Conservation (phyloP, 257 asterid genomes). For the Nicotiana otophora region DNA sequence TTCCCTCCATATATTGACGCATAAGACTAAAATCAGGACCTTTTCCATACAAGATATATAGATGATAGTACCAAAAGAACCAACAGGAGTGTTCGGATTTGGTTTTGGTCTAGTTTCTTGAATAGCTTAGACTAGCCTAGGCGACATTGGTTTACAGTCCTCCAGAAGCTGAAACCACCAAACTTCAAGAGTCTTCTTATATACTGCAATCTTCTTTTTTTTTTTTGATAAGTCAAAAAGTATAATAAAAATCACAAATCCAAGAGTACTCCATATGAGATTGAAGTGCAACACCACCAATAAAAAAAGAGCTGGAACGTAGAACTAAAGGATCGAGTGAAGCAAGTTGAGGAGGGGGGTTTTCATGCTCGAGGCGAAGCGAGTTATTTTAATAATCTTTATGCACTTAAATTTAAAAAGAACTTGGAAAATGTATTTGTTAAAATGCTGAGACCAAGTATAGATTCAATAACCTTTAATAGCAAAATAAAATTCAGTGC, state of each 20-base stretch:
- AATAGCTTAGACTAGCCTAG: background rate
- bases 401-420: background rate
- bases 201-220: background rate
- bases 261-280: background rate
- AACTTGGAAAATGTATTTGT: background rate
- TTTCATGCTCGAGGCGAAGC: background rate
- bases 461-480: background rate
- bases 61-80: background rate
- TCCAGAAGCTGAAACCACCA: background rate
- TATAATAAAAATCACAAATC: background rate
- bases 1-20: background rate
- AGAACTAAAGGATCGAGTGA: background rate
- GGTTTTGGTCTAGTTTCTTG: background rate
- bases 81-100: background rate
- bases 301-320: background rate
- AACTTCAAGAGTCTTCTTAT: background rate
- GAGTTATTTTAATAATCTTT: background rate
- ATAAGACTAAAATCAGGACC: background rate
- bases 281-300: background rate
- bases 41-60: background rate
- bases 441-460: conserved; percentile 1
- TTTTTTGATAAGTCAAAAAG: background rate
- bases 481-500: background rate
- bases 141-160: background rate
- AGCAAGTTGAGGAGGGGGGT: background rate